A percentile compares a stretch with the other conserved stretches of the same genome.
Evolutionary conservation across 2,329 filamentous ascomycete genomes (phyloP).

Genomic region (Verticillium isaacii): DNA sequence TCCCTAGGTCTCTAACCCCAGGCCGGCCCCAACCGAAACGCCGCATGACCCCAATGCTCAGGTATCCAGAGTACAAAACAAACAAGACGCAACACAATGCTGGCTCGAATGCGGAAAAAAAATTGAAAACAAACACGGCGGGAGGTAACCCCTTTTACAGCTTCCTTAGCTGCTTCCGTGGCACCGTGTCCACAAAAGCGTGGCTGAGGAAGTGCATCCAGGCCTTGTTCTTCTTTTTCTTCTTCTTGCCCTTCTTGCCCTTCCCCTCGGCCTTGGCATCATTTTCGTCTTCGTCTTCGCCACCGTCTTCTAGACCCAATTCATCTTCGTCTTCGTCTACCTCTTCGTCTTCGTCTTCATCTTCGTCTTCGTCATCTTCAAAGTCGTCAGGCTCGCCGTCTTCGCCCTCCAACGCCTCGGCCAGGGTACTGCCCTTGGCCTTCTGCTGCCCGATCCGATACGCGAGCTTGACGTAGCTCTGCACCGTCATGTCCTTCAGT

Average conservation of each 20-base stretch:
- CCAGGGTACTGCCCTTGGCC: constrained; percentile 13
- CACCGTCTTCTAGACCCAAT: constrained; percentile 21
- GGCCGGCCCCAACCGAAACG: neutral
- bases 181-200: constrained; percentile 73
- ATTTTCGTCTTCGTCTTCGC: constrained; percentile 17
- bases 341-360: constrained; percentile 17
- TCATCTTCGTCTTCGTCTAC: constrained; percentile 18
- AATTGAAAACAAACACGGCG: neutral
- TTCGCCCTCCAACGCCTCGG: constrained; percentile 18
- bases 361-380: constrained; percentile 16
- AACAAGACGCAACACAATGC: neutral
- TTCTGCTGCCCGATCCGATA: constrained; percentile 59
- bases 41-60: neutral
- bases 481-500: constrained; percentile 78
- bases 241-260: constrained; percentile 39
- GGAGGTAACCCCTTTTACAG: constrained; percentile 12
- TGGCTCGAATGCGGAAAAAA: neutral
- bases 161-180: constrained; percentile 58
- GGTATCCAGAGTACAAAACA: neutral
- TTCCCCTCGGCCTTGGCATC: constrained; percentile 39
- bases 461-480: constrained; percentile 75
- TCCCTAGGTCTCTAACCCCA: neutral
- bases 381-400: constrained; percentile 13
- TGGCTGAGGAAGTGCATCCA: constrained; percentile 76
- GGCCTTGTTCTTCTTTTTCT: constrained; percentile 57